Percentiles rank a stretch among this genome's conserved stretches.
phyloP scores from a whole-genome alignment of 2,329 filamentous ascomycete genomes.

The Xylaria hypoxylon region DNA sequence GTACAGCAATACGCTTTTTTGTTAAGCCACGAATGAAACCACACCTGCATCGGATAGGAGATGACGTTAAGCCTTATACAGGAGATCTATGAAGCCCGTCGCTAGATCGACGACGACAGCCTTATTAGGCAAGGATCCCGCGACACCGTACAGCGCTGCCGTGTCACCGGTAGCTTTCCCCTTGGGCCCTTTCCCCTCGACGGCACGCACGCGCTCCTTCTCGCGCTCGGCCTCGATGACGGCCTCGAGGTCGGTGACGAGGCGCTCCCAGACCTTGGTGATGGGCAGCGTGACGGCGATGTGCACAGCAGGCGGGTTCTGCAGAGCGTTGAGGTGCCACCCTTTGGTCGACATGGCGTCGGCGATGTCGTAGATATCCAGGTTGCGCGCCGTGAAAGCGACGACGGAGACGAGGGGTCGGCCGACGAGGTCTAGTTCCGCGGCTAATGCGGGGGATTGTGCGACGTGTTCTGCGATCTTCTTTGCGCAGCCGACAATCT shows the following conservation, averaged over 20 bases:
- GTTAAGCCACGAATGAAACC: neutral
- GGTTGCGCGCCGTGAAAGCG: conserved; percentile 83
- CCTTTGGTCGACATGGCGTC: conserved; percentile 86
- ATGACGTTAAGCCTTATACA: conserved; percentile 84
- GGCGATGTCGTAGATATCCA: conserved; percentile 91
- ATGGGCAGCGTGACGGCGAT: conserved; percentile 93
- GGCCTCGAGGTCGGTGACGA: conserved; percentile 78
- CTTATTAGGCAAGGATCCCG: conserved; percentile 95
- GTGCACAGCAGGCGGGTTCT: conserved; percentile 91
- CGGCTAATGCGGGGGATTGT: conserved; percentile 73
- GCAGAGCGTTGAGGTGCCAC: conserved; percentile 96
- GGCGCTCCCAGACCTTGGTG: conserved; percentile 80
- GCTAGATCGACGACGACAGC: conserved; percentile 91
- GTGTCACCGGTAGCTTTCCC: conserved; percentile 80
- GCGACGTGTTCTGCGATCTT: conserved; percentile 81
- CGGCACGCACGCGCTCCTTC: conserved; percentile 78
- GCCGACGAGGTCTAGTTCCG: conserved; percentile 84
- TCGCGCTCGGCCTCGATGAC: conserved; percentile 80
- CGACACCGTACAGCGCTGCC: conserved; percentile 92
- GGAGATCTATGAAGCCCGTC: conserved; percentile 88
- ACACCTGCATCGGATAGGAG: neutral
- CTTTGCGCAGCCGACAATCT: conserved; percentile 89
- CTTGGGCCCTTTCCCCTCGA: conserved; percentile 74
- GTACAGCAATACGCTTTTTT: neutral
- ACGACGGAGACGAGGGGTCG: conserved; percentile 90